These are phyloP conservation scores for Jatropha curcas DNA, from an alignment of 345 rosid species.

Conservation along the genomic window DNA sequence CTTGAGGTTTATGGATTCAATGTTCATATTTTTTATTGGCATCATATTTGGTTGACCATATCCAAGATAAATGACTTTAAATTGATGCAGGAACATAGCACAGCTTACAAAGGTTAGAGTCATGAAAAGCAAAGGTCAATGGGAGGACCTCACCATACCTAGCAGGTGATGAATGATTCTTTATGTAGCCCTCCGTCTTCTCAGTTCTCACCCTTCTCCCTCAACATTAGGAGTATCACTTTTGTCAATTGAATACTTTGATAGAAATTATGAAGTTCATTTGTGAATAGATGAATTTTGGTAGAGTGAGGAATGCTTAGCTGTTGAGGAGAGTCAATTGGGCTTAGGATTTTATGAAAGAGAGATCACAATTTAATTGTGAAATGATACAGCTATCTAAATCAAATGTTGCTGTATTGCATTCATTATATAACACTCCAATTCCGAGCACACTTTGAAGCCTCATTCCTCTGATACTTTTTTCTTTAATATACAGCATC, in stretches of 20 bases:
- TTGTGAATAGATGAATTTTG: not conserved
- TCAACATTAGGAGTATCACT: not conserved
- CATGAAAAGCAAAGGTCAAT: constrained; percentile 50
- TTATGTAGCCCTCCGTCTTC: not conserved
- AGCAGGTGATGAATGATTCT: constrained; percentile 32
- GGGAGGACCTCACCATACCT: constrained; percentile 67
- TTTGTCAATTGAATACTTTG: not conserved
- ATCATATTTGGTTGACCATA: not conserved
- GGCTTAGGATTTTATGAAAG: not conserved
- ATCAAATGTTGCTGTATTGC: no score
- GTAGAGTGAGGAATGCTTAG: not conserved
- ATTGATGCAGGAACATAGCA: constrained; percentile 52
- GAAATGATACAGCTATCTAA: no score
- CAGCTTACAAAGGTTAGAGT: constrained; percentile 56
- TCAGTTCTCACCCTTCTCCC: not conserved
- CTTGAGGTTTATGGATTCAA: not conserved
- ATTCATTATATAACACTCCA: not conserved
- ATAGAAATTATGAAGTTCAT: not conserved
- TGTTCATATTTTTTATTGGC: not conserved
- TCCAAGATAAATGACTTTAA: constrained; percentile 8
- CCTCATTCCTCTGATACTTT: constrained; percentile 5
- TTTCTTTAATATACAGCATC: constrained; percentile 45
- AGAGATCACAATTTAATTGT: not conserved
- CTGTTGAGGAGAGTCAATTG: not conserved
- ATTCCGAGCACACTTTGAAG: not conserved